Evolutionary conservation across 768 basidiomycete genomes (phyloP).

Genomic region (Thelephora ganbajun): DNA sequence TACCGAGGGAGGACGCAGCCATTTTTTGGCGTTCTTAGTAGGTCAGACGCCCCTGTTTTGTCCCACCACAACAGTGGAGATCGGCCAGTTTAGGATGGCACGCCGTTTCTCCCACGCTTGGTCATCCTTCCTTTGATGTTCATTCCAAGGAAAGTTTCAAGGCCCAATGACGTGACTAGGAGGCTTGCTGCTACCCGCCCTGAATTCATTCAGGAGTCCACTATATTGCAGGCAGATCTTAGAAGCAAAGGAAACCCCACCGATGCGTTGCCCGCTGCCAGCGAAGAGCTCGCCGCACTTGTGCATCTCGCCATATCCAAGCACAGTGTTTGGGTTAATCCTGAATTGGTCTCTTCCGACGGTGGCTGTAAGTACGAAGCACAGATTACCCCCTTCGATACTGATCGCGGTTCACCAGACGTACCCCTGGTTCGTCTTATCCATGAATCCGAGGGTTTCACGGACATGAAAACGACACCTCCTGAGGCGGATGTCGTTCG

Average conservation of each 20-base stretch:
- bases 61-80: background rate
- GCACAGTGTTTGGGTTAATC: constrained; percentile 51
- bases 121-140: background rate
- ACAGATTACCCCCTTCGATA: too few species aligned
- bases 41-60: background rate
- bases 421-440: too few species aligned
- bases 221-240: too few species aligned
- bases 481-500: constrained; percentile 40
- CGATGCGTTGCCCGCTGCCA: too few species aligned
- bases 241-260: too few species aligned
- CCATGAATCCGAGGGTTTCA: too few species aligned
- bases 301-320: constrained; percentile 54
- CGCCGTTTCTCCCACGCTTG: background rate
- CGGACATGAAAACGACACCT: background rate
- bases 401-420: too few species aligned
- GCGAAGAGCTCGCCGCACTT: constrained; percentile 34
- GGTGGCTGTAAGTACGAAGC: too few species aligned
- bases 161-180: background rate
- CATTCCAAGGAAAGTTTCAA: background rate
- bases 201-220: too few species aligned
- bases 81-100: background rate
- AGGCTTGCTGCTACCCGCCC: too few species aligned
- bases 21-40: background rate
- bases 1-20: background rate
- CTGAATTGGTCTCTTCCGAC: constrained; percentile 26